A percentile compares a stretch with the other conserved stretches of the same genome.
Conservation (phyloP, 1,284 basidiomycete genomes). For the Rhizoctonia solani region DNA sequence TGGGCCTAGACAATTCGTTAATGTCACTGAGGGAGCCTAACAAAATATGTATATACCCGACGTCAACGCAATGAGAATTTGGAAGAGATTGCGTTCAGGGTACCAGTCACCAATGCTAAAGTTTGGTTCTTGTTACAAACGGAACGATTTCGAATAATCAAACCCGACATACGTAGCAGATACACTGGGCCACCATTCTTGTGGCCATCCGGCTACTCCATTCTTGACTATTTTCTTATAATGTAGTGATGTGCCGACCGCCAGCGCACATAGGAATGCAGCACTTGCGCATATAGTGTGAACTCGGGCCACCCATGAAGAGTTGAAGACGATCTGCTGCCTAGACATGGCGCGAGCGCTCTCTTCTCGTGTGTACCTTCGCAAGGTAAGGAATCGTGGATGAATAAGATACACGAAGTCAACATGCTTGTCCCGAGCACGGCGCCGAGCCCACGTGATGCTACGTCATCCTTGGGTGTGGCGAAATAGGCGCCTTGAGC, state of each 20-base stretch:
- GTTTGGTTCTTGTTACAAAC: not conserved
- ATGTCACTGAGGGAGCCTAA: slow-evolving; percentile 45
- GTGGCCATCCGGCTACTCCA: slow-evolving; percentile 78
- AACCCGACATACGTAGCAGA: slow-evolving; percentile 77
- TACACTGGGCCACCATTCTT: slow-evolving; percentile 93
- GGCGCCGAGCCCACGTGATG: slow-evolving; percentile 12
- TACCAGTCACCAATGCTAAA: slow-evolving; percentile 88
- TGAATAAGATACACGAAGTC: not conserved
- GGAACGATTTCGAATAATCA: not conserved
- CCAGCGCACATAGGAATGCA: slow-evolving; percentile 74
- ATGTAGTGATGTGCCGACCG: slow-evolving; percentile 70
- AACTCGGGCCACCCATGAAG: slow-evolving; percentile 58
- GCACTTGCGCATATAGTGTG: slow-evolving; percentile 73
- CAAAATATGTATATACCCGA: slow-evolving; percentile 59
- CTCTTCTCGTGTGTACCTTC: not conserved
- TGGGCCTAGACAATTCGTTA: slow-evolving; percentile 56
- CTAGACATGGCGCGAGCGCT: not conserved
- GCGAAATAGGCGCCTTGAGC: not conserved
- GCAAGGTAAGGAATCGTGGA: not conserved
- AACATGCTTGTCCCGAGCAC: slow-evolving; percentile 9
- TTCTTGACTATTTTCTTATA: slow-evolving; percentile 92
- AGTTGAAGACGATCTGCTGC: slow-evolving; percentile 46
- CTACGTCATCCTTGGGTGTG: not conserved
- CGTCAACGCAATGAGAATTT: slow-evolving; percentile 86
- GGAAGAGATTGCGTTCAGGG: slow-evolving; percentile 86